Base-by-base conservation (phyloP, 495 filamentous ascomycete species). In the Hapsidospora chrysogenum region DNA sequence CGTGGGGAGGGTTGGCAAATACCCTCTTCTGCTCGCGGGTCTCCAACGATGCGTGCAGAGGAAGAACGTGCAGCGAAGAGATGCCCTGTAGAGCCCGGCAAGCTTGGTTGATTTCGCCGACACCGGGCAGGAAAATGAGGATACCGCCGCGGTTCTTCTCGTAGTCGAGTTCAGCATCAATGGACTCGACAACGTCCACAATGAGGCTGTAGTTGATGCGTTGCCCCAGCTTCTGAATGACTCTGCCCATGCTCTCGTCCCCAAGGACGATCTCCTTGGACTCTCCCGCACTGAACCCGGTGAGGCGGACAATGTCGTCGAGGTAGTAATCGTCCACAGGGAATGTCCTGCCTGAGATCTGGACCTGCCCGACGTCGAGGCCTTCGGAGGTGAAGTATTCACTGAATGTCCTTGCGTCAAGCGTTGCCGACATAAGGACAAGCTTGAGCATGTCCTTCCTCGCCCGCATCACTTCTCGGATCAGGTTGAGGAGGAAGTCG, bases 341-440 rank as follows among this genome's bases (percentile, higher is more conserved):
- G 51, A 76, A 85, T 17, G 86, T 96, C 29, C 89, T 68, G 11
- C 89, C 89, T 29, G 78, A 64, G 38, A 97, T 95, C 51, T 89
- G 78, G 9, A 96, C 74, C 37, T 72, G 40, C 2, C 78, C 80
- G 37, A 95, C 85, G 9, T 60, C 61, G 18, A 71, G 61, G 7
- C 60, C 57, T 14, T 67, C 62, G 8, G 66, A 68, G 10, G 68
- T 70, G 51, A 97, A 96, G 53, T 97, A 97, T 23, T 67, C 59
- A 38, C 73, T 74, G 53, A 96, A 97, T 3, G 86, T 72, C 2
- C 71, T 66, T 8, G 92, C 86, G 54, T 97, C 89, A 2, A 97
- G 72, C 5, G 89, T 97, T 9, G 89, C 89, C 51, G 84, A 92
- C 92, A 97, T 97, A n/a, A 97, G 63, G 25, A 97, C 76, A 27